Evolutionary conservation across 257 asterid species (phyloP).

Genomic region (Ballota nigra): DNA sequence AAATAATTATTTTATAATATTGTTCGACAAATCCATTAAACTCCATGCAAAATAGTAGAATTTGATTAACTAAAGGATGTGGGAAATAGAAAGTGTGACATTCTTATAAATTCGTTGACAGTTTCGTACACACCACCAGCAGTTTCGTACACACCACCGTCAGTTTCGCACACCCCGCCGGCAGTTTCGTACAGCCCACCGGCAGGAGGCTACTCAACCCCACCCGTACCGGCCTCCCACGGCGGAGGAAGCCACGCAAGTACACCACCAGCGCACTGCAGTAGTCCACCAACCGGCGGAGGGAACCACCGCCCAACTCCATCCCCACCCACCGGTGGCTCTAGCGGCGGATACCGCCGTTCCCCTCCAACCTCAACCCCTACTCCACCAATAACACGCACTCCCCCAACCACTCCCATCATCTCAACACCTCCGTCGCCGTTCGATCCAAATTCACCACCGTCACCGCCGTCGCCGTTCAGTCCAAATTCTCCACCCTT

Average conservation of each 20-base stretch:
- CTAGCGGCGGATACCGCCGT: constrained; percentile 30
- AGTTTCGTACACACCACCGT: constrained; percentile 26
- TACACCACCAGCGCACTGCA: constrained; percentile 61
- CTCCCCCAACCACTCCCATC: constrained; percentile 41
- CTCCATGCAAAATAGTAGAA: no score
- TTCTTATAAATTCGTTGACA: constrained; percentile 16
- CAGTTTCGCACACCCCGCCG: constrained; percentile 21
- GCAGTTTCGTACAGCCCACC: constrained; percentile 12
- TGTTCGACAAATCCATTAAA: no score
- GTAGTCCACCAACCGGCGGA: constrained; percentile 52
- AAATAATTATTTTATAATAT: no score
- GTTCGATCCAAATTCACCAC: constrained; percentile 59
- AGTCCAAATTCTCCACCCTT: constrained; percentile 82
- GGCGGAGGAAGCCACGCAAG: constrained; percentile 34
- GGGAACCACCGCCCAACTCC: constrained; percentile 33
- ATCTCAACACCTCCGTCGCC: constrained; percentile 58
- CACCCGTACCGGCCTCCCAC: constrained; percentile 39
- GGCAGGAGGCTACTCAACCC: constrained; percentile 38
- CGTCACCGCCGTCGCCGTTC: no score
- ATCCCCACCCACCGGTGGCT: constrained; percentile 26
- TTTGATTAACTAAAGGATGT: not conserved
- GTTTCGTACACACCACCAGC: constrained; percentile 41
- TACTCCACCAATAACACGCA: not conserved
- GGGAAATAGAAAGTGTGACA: not conserved
- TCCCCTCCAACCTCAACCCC: constrained; percentile 43